Percentiles rank a stretch among this genome's conserved stretches.
phyloP scores from a whole-genome alignment of 176 grass and related monocot genomes.

The sorghum (Sorghum bicolor) region DNA sequence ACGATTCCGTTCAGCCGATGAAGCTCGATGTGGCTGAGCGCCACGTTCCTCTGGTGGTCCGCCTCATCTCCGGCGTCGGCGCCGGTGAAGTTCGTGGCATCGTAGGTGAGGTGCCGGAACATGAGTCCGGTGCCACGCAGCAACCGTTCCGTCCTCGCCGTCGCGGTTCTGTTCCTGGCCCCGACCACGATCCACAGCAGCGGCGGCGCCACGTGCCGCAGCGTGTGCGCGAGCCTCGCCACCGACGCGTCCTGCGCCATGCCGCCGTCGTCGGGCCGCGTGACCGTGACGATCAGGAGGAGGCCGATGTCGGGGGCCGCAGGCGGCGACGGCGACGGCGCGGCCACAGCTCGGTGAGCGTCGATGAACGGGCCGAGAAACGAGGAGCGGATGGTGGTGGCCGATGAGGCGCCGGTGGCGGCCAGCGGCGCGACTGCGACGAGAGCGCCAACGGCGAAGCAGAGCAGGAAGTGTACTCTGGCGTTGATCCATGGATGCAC shows the following conservation, averaged over 20 bases:
- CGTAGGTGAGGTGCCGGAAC: slow-evolving; percentile 57
- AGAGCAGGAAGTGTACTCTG: slow-evolving; percentile 46
- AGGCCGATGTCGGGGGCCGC: neutral
- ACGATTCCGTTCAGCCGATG: slow-evolving; percentile 54
- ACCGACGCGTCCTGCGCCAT: slow-evolving; percentile 37
- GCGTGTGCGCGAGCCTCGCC: slow-evolving; percentile 45
- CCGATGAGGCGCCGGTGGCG: slow-evolving; percentile 10
- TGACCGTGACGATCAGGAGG: slow-evolving; percentile 60
- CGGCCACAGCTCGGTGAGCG: neutral
- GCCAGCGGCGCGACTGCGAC: slow-evolving; percentile 17
- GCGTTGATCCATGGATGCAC: slow-evolving; percentile 13
- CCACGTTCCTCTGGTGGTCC: slow-evolving; percentile 44
- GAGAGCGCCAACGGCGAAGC: slow-evolving; percentile 52
- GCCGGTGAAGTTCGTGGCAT: slow-evolving; percentile 23
- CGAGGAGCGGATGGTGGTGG: neutral
- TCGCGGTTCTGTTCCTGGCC: slow-evolving; percentile 19
- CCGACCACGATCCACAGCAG: slow-evolving; percentile 63
- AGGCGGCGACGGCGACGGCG: neutral
- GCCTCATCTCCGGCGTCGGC: neutral
- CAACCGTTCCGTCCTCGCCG: slow-evolving; percentile 20
- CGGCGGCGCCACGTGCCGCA: slow-evolving; percentile 46
- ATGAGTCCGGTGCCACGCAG: slow-evolving; percentile 46
- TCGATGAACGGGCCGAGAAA: neutral
- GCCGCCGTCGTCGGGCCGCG: slow-evolving; percentile 13
- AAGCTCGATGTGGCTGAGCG: slow-evolving; percentile 45